A percentile compares a stretch with the other conserved stretches of the same genome.
Conservation (phyloP, 1,139 yeast genomes). For the Suhomyces coccinellae region DNA sequence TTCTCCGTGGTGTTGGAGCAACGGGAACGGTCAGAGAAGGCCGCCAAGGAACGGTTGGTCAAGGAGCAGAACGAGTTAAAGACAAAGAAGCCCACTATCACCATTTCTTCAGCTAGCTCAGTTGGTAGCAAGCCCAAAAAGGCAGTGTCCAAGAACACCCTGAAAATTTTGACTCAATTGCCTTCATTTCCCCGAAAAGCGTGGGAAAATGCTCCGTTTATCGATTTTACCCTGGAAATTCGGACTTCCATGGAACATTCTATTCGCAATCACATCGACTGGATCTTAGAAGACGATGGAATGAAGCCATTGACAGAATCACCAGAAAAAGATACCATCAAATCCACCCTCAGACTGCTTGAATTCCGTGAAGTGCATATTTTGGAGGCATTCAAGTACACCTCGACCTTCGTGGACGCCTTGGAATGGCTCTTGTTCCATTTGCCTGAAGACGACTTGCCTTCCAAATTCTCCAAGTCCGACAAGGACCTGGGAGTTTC, state of each 20-base stretch:
- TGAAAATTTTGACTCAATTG: slow-evolving; percentile 5
- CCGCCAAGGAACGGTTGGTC: slow-evolving; percentile 46
- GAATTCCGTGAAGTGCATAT: slow-evolving; percentile 76
- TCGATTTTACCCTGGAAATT: slow-evolving; percentile 50
- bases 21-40: slow-evolving; percentile 42
- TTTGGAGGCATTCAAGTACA: slow-evolving; percentile 66
- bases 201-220: slow-evolving; percentile 63
- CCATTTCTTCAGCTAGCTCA: slow-evolving; percentile 16
- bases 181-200: slow-evolving; percentile 55
- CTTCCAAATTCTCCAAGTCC: slow-evolving; percentile 50
- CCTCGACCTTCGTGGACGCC: slow-evolving; percentile 53
- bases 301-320: slow-evolving; percentile 1
- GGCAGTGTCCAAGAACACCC: neutral
- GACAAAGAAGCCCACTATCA: slow-evolving; percentile 43
- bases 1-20: slow-evolving; percentile 61
- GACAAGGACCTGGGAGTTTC: slow-evolving; percentile 49
- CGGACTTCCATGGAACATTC: slow-evolving; percentile 56
- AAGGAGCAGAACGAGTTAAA: slow-evolving; percentile 38
- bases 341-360: slow-evolving; percentile 35
- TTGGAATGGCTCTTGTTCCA: slow-evolving; percentile 85
- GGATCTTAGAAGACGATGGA: slow-evolving; percentile 39
- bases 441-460: slow-evolving; percentile 92
- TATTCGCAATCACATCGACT: slow-evolving; percentile 52
- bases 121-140: neutral
- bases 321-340: neutral